Percentiles rank a stretch among this genome's conserved stretches.
Conservation (phyloP, 2,329 filamentous ascomycete genomes). For the Fusarium zealandicum region DNA sequence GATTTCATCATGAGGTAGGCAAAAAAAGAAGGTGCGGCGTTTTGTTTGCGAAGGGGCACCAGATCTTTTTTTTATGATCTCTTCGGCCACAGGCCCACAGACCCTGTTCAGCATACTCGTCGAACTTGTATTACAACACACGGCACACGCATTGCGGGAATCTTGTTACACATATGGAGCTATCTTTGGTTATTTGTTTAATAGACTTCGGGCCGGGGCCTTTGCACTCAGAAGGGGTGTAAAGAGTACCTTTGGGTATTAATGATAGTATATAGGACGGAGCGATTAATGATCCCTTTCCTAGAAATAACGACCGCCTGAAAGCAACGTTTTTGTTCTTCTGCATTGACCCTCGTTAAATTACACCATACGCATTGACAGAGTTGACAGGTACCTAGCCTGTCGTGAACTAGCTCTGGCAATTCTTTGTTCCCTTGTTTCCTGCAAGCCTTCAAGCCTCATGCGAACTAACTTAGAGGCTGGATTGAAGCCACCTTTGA, state of each 20-base stretch:
- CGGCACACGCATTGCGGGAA: conserved; percentile 23
- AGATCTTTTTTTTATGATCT: conserved; percentile 8
- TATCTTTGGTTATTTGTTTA: conserved; percentile 29
- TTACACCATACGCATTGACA: too few species aligned
- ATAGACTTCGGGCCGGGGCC: conserved; percentile 35
- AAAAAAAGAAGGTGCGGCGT: conserved; percentile 37
- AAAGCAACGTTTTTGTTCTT: conserved; percentile 8
- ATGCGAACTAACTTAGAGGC: neutral
- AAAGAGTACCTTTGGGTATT: conserved; percentile 26
- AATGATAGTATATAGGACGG: conserved; percentile 35
- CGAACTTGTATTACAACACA: conserved; percentile 17
- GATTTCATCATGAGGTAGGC: conserved; percentile 22
- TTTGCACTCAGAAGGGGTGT: conserved; percentile 17
- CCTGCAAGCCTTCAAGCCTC: conserved; percentile 7
- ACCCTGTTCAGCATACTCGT: conserved; percentile 18
- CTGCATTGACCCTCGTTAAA: neutral
- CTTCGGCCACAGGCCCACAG: conserved; percentile 3
- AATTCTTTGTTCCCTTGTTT: neutral
- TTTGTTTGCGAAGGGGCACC: conserved; percentile 31
- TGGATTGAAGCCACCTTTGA: neutral
- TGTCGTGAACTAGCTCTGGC: too few species aligned
- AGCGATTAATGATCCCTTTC: conserved; percentile 26
- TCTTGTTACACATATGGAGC: conserved; percentile 18
- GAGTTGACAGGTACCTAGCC: too few species aligned
- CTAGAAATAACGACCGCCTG: conserved; percentile 28